Percentiles rank a stretch among this genome's conserved stretches.
phyloP scores from a whole-genome alignment of 2,329 filamentous ascomycete genomes.

The Nemania diffusa region DNA sequence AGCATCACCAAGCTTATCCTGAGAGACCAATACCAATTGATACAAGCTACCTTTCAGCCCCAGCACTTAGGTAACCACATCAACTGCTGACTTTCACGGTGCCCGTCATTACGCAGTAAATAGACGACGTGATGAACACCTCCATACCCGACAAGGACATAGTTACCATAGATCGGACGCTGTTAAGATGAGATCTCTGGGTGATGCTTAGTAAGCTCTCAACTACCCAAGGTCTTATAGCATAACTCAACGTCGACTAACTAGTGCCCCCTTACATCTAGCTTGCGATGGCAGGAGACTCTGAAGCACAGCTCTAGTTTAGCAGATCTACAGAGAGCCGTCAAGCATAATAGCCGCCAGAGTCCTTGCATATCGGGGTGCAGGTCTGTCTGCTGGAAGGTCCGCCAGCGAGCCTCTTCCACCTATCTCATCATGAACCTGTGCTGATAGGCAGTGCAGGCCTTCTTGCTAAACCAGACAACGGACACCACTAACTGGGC shows the following conservation, averaged over 20 bases:
- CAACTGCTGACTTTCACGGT: neutral
- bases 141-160: slow-evolving; percentile 5
- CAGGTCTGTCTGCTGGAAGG: slow-evolving; percentile 94
- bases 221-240: neutral
- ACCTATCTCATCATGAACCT: slow-evolving; percentile 1
- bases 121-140: slow-evolving; percentile 22
- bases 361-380: slow-evolving; percentile 77
- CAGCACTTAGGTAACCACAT: neutral
- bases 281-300: slow-evolving; percentile 75
- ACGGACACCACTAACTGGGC: slow-evolving; percentile 75
- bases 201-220: slow-evolving; percentile 47
- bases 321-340: slow-evolving; percentile 70
- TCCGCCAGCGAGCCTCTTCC: slow-evolving; percentile 46
- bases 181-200: slow-evolving; percentile 48
- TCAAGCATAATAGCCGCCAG: slow-evolving; percentile 66
- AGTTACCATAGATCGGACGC: slow-evolving; percentile 1
- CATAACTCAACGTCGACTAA: slow-evolving; percentile 11
- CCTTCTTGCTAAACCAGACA: slow-evolving; percentile 81
- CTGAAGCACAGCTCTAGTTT: slow-evolving; percentile 67
- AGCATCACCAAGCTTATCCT: neutral
- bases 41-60: neutral
- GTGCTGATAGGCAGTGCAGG: slow-evolving; percentile 58
- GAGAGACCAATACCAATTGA: neutral
- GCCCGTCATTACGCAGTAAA: neutral
- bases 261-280: slow-evolving; percentile 47